A percentile compares a stretch with the other conserved stretches of the same genome.
phyloP scores from a whole-genome alignment of 2,329 filamentous ascomycete genomes.

The Aspergillus ochraceus region DNA sequence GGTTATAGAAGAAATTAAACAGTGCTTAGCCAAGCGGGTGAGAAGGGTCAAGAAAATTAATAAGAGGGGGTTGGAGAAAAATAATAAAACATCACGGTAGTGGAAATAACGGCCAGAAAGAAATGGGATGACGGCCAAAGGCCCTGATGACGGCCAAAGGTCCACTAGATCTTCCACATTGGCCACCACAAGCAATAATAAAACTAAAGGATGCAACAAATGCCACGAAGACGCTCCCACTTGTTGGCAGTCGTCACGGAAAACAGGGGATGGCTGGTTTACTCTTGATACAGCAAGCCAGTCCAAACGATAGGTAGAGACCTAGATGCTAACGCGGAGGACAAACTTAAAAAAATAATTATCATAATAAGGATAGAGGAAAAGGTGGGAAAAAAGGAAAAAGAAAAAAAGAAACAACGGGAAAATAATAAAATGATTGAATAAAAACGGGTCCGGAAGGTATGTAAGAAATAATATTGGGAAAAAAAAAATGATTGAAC shows the following conservation, averaged over 20 bases:
- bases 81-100: conserved; percentile 20
- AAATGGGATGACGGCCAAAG: conserved; percentile 9
- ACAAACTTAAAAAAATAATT: conserved; percentile 6
- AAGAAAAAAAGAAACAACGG: not conserved
- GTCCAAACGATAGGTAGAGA: conserved; percentile 17
- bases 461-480: not conserved
- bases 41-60: conserved; percentile 10
- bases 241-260: conserved; percentile 9
- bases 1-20: conserved; percentile 24
- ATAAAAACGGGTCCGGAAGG: not conserved
- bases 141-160: conserved; percentile 17
- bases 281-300: conserved; percentile 14
- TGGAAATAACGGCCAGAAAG: conserved; percentile 28
- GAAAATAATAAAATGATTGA: conserved; percentile 4
- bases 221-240: conserved; percentile 13
- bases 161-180: conserved; percentile 22
- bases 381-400: conserved; percentile 4
- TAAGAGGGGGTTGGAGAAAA: conserved; percentile 5
- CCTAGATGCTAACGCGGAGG: conserved; percentile 19
- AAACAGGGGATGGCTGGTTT: conserved; percentile 15
- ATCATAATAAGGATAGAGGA: conserved; percentile 3
- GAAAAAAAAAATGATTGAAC: conserved; percentile 8
- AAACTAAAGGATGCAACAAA: conserved; percentile 10
- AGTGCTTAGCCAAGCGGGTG: conserved; percentile 25
- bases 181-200: conserved; percentile 17